Conservation (phyloP, 306 rosid genomes). For the Vigna reflexopilosa region DNA sequence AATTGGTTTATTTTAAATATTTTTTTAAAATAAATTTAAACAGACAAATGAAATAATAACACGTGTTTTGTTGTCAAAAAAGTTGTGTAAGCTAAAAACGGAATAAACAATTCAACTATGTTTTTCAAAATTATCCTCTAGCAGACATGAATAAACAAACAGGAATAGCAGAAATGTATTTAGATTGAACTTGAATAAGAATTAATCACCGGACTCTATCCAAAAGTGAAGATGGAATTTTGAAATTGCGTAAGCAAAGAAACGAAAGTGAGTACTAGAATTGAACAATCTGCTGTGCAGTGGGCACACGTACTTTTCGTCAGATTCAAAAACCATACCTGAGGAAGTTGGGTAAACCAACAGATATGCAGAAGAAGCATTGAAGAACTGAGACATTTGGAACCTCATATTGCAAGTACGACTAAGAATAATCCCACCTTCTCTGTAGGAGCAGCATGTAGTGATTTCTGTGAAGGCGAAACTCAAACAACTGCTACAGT, state of each 20-base stretch:
- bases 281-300: background rate
- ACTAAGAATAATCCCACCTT: slow-evolving; percentile 55
- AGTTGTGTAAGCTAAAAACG: background rate
- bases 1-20: no score
- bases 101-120: background rate
- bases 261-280: background rate
- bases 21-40: no score
- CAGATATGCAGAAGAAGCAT: slow-evolving; percentile 37
- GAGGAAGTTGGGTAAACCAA: slow-evolving; percentile 38
- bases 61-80: no score
- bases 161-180: background rate
- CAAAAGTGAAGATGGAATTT: no score
- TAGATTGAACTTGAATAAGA: no score
- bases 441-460: slow-evolving; percentile 41
- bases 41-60: no score
- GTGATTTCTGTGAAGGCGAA: slow-evolving; percentile 52
- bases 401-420: slow-evolving; percentile 60
- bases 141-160: slow-evolving; percentile 1
- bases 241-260: background rate
- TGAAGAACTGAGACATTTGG: slow-evolving; percentile 44
- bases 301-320: background rate
- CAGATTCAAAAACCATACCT: slow-evolving; percentile 36
- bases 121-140: background rate
- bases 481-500: slow-evolving; percentile 52
- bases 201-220: no score